Evolutionary conservation across 306 rosid species (phyloP), one percentile per base, ranked within the genome.

Genomic region (Cicer cuneatum): DNA sequence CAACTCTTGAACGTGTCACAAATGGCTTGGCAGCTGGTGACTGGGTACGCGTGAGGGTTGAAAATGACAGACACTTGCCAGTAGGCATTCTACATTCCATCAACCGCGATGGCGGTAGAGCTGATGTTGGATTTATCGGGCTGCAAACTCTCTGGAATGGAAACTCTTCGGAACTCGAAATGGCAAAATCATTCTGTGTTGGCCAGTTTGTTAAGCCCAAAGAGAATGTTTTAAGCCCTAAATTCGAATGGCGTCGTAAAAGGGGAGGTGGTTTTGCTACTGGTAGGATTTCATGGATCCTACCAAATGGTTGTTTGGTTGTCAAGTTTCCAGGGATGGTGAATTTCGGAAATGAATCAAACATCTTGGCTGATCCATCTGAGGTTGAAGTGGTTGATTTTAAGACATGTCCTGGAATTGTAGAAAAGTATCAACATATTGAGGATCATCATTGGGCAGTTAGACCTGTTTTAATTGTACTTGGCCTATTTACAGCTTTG

Each of bases 381-480:
- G 97, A 91, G 71, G 93, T 94, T 39, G 96, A 90, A 88, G 83
- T 78, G 15, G 90, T 91, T 33, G 79, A 82, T 52, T 90, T 94
- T 21, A 69, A 45, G 58, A 79, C 90, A 3, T 90, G 96, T 73
- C 85, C 89, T 0, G 90, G 97, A 40, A 18, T 91, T 66, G 78
- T 90, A 53, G 90, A 85, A 56, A 93, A 91, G 83, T 94, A 86
- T 82, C 91, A 91, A 74, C 98, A 94, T 77, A 69, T 94, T 0
- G 98, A 94, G 87, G 93, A 94, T 85, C 88, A 90, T 77, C 97
- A 91, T 57, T 90, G 96, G 98, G 87, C 92, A 6, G 85, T 94
- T 48, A 88, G 95, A 43, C 98, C 98, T 59, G 75, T 86, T 84
- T 65, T 91, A 54, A 80, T 88, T 73, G 92, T 91, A 54, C 58